Conservation (phyloP, 805 yeast species). For the Yarrowia phangngaensis region DNA sequence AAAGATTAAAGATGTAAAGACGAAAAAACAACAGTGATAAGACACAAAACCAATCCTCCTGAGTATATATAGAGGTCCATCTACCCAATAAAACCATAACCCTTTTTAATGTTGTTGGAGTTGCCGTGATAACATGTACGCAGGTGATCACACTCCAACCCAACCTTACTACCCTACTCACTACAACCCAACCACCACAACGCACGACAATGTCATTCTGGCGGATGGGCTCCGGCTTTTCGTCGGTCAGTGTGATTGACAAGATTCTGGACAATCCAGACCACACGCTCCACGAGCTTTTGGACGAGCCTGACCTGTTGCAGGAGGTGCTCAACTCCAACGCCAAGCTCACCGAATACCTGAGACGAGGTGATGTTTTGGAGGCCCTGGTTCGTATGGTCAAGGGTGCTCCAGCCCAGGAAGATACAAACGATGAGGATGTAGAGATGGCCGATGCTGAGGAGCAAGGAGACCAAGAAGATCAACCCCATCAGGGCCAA, state of each 20-base stretch:
- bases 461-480: conserved; percentile 15
- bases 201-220: conserved; percentile 48
- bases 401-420: conserved; percentile 26
- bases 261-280: conserved; percentile 48
- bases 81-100: not conserved
- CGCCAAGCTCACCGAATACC: conserved; percentile 68
- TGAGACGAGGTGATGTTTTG: conserved; percentile 74
- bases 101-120: not conserved
- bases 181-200: not conserved
- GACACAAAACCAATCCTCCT: not conserved
- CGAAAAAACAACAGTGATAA: no score
- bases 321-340: conserved; percentile 71
- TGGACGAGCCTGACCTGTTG: conserved; percentile 71
- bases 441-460: conserved; percentile 1
- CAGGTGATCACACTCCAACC: not conserved
- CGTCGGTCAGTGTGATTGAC: conserved; percentile 53
- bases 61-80: not conserved
- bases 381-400: conserved; percentile 50
- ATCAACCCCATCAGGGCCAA: no score
- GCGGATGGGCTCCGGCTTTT: conserved; percentile 58
- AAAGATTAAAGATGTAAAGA: no score
- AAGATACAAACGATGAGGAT: not conserved
- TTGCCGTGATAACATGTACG: not conserved
- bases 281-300: conserved; percentile 47
- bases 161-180: not conserved